phyloP scores from a whole-genome alignment of 257 asterid genomes.

The Plantago major region DNA sequence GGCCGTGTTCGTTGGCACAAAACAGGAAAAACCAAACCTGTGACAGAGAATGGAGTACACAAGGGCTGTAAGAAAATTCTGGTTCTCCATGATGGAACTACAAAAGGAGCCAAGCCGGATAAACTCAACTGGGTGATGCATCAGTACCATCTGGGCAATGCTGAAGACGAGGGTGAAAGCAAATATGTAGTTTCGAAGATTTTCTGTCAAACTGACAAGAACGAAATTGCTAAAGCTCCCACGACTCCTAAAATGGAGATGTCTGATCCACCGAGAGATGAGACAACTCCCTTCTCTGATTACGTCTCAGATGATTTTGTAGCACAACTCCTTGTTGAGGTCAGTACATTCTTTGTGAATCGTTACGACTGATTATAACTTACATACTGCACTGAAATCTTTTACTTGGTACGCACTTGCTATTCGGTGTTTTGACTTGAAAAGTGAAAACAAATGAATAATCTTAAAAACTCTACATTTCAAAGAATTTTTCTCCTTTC shows the following conservation, averaged over 20 bases:
- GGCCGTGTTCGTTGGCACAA: slow-evolving; percentile 84
- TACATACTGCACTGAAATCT: no score
- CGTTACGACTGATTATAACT: no score
- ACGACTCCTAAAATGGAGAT: slow-evolving; percentile 57
- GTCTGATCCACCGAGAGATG: slow-evolving; percentile 55
- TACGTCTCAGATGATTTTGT: slow-evolving; percentile 29
- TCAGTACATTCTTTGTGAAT: slow-evolving; percentile 25
- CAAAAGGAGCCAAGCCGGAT: slow-evolving; percentile 49
- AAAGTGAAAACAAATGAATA: not conserved
- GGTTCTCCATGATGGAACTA: slow-evolving; percentile 84
- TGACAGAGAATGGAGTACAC: slow-evolving; percentile 51
- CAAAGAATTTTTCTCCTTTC: no score
- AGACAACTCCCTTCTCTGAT: slow-evolving; percentile 45
- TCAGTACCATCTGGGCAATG: slow-evolving; percentile 77
- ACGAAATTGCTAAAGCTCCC: slow-evolving; percentile 42
- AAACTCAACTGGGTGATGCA: slow-evolving; percentile 92
- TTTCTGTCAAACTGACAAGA: slow-evolving; percentile 42
- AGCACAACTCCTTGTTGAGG: slow-evolving; percentile 36
- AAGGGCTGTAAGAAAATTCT: slow-evolving; percentile 87
- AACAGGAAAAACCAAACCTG: slow-evolving; percentile 71
- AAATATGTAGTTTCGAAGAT: slow-evolving; percentile 72
- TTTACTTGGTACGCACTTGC: no score
- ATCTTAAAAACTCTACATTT: not conserved
- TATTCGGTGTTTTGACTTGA: no score
- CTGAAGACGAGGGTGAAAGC: slow-evolving; percentile 63